Evolutionary conservation across 805 yeast species (phyloP).

Genomic region (Candida montana): DNA sequence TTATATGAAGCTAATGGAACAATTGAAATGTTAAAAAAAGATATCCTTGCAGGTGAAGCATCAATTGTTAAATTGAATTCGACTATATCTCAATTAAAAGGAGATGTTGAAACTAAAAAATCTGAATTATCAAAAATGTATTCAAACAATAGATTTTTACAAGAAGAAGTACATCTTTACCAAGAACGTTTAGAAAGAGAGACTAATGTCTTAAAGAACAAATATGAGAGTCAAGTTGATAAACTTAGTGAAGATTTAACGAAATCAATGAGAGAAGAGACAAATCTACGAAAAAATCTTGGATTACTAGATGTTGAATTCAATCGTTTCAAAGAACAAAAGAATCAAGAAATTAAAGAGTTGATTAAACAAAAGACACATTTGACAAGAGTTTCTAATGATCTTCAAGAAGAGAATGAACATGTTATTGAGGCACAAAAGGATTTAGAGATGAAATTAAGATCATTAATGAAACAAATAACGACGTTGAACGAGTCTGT

Average conservation of each 20-base stretch:
- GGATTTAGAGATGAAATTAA: slow-evolving; percentile 41
- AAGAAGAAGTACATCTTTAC: slow-evolving; percentile 51
- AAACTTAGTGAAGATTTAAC: slow-evolving; percentile 48
- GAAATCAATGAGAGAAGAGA: slow-evolving; percentile 56
- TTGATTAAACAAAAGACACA: slow-evolving; percentile 38
- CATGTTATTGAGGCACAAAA: slow-evolving; percentile 35
- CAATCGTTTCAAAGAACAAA: slow-evolving; percentile 44
- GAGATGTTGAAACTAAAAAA: slow-evolving; percentile 49
- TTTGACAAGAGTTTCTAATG: slow-evolving; percentile 34
- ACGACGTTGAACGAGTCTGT: slow-evolving; percentile 52
- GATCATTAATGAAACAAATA: slow-evolving; percentile 47
- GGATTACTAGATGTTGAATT: slow-evolving; percentile 56
- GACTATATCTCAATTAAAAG: slow-evolving; percentile 47
- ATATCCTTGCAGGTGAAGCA: slow-evolving; percentile 48
- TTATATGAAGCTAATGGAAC: slow-evolving; percentile 44
- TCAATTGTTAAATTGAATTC: slow-evolving; percentile 47
- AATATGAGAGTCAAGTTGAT: slow-evolving; percentile 45
- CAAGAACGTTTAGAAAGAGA: slow-evolving; percentile 39
- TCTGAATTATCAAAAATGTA: slow-evolving; percentile 48
- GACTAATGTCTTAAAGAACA: slow-evolving; percentile 34
- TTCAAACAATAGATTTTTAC: slow-evolving; percentile 43
- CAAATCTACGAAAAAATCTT: slow-evolving; percentile 57
- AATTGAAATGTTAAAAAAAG: slow-evolving; percentile 45
- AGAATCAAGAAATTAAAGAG: slow-evolving; percentile 32
- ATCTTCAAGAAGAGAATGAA: slow-evolving; percentile 40